Conservation (phyloP, 441 rosid species). For the Pelargonium fulgidum region DNA sequence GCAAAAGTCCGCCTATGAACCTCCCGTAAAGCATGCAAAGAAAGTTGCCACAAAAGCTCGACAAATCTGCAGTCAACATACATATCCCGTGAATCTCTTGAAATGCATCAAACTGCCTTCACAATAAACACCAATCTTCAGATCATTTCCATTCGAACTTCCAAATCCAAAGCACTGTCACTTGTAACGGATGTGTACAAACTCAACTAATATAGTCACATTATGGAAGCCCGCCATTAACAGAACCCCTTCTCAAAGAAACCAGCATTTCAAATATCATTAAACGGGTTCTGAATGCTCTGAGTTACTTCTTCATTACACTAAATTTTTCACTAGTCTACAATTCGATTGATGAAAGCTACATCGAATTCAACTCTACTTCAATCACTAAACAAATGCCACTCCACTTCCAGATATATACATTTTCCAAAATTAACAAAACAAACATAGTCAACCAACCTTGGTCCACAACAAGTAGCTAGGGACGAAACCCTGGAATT, state of each 20-base stretch:
- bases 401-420: constrained; percentile 10
- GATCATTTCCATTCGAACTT: neutral
- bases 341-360: neutral
- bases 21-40: constrained; percentile 93
- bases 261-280: neutral
- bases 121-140: neutral
- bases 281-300: neutral
- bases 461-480: constrained; percentile 98
- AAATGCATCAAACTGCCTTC: neutral
- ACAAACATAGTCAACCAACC: constrained; percentile 35
- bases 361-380: neutral
- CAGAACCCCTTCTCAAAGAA: constrained; percentile 1
- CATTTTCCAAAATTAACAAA: neutral
- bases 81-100: constrained; percentile 2
- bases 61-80: constrained; percentile 69
- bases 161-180: neutral
- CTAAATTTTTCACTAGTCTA: neutral
- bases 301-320: neutral
- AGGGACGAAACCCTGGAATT: constrained; percentile 99
- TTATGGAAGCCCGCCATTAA: neutral
- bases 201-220: neutral
- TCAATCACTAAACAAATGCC: constrained; percentile 13
- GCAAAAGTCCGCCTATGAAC: constrained; percentile 93
- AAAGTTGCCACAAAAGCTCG: constrained; percentile 98
- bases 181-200: neutral